Evolutionary conservation across 179 eudicot species (phyloP).

Genomic region (Silene noctiflora): DNA sequence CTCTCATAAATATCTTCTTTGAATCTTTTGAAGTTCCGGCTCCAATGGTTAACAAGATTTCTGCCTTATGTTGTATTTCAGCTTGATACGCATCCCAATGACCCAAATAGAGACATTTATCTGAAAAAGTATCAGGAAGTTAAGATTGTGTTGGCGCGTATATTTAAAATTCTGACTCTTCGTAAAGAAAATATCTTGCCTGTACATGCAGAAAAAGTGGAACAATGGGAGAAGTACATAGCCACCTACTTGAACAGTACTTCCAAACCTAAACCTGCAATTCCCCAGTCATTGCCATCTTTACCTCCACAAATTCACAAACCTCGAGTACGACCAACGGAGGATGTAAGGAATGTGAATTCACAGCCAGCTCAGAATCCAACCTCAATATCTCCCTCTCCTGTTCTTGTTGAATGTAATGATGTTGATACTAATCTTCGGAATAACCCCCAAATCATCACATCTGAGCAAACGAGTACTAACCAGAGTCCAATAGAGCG

Average conservation of each 20-base stretch:
- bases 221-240: slow-evolving; percentile 7
- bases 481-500: slow-evolving; percentile 23
- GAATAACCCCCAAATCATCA: not conserved
- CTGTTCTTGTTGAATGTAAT: slow-evolving; percentile 8
- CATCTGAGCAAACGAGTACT: not conserved
- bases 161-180: slow-evolving; percentile 1
- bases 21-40: not conserved
- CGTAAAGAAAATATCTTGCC: slow-evolving; percentile 21
- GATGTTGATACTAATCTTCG: not conserved
- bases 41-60: not conserved
- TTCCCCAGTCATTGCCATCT: not conserved
- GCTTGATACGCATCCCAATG: slow-evolving; percentile 16
- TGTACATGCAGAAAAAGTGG: slow-evolving; percentile 14
- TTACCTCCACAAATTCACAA: slow-evolving; percentile 1
- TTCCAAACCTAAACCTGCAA: slow-evolving; percentile 1
- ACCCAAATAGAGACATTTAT: not conserved
- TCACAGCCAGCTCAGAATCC: slow-evolving; percentile 15
- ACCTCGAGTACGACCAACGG: not conserved
- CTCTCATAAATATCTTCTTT: not conserved
- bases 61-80: slow-evolving; percentile 9
- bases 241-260: not conserved
- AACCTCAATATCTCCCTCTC: slow-evolving; percentile 2
- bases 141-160: not conserved
- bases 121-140: not conserved
- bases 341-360: not conserved